A percentile compares a stretch with the other conserved stretches of the same genome.
These are phyloP conservation scores for Fraxinus baroniana DNA, from an alignment of 305 asterid species.

Conservation along the genomic window DNA sequence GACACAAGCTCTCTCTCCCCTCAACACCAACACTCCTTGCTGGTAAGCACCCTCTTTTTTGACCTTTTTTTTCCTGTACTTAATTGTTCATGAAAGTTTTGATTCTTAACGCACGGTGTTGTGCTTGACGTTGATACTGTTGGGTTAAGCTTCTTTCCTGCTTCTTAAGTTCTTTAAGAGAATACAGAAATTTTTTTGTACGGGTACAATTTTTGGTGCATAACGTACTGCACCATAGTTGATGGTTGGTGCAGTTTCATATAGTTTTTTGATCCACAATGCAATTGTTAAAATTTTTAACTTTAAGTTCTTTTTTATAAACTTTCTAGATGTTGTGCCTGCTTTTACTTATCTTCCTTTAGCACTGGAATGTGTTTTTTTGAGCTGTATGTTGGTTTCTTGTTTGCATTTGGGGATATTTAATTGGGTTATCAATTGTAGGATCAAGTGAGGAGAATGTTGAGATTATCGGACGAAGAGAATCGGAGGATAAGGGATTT, in stretches of 20 bases:
- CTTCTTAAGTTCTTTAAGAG: neutral
- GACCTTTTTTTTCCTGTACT: neutral
- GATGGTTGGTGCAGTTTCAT: neutral
- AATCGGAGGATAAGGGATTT: conserved; percentile 52
- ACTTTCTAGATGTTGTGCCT: neutral
- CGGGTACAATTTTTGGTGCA: neutral
- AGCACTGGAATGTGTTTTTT: neutral
- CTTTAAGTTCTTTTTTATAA: neutral
- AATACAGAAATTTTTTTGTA: neutral
- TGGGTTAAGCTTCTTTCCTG: neutral
- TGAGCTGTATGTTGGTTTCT: neutral
- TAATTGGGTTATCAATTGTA: conserved; percentile 24
- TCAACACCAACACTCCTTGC: conserved; percentile 48
- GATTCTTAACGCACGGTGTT: neutral
- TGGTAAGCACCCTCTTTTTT: conserved; percentile 29
- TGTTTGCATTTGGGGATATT: neutral
- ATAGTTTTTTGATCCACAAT: neutral
- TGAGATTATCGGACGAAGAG: conserved; percentile 67
- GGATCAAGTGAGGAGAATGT: conserved; percentile 78
- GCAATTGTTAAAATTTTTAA: neutral
- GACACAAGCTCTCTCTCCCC: conserved; percentile 40
- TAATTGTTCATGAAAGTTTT: neutral
- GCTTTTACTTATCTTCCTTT: neutral
- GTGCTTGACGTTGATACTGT: neutral
- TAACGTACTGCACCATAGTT: neutral